These are phyloP conservation scores for Dalbergia oliveri DNA, from an alignment of 306 rosid species.

Conservation along the genomic window DNA sequence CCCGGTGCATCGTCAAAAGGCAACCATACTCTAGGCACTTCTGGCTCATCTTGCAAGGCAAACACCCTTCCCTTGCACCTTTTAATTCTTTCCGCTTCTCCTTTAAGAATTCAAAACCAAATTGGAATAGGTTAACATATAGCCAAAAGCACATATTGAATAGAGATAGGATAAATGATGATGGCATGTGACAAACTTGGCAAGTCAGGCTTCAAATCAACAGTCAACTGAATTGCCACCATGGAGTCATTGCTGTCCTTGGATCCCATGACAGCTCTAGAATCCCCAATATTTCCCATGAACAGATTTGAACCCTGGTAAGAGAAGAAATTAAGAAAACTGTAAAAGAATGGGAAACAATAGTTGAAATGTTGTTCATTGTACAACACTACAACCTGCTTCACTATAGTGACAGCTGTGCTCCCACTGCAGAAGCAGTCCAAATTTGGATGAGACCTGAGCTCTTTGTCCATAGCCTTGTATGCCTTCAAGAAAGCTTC, in stretches of 20 bases:
- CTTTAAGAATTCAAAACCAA: slow-evolving; percentile 52
- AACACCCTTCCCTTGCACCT: slow-evolving; percentile 96
- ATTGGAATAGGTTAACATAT: slow-evolving; percentile 28
- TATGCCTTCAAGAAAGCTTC: slow-evolving; percentile 92
- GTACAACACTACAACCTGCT: slow-evolving; percentile 67
- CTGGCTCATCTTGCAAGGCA: slow-evolving; percentile 98
- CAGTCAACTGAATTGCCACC: slow-evolving; percentile 87
- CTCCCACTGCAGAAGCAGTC: slow-evolving; percentile 99
- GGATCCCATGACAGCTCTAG: slow-evolving; percentile 96
- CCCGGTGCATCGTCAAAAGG: slow-evolving; percentile 99
- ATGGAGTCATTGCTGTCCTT: slow-evolving; percentile 75
- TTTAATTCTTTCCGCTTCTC: slow-evolving; percentile 98
- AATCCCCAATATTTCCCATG: slow-evolving; percentile 94
- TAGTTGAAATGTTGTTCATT: slow-evolving; percentile 20
- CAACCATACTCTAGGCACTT: slow-evolving; percentile 95
- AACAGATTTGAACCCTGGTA: slow-evolving; percentile 88
- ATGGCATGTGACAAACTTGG: slow-evolving; percentile 69
- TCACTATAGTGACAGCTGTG: slow-evolving; percentile 89
- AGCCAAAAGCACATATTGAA: slow-evolving; percentile 35
- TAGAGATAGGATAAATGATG: slow-evolving; percentile 20
- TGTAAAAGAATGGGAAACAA: slow-evolving; percentile 25
- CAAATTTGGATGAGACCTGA: slow-evolving; percentile 91
- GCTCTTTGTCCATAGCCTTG: slow-evolving; percentile 97
- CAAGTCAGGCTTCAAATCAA: slow-evolving; percentile 98
- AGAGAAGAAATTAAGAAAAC: slow-evolving; percentile 49